A percentile compares a stretch with the other conserved stretches of the same genome.
These are phyloP conservation scores for Kazachstania martiniae DNA, from an alignment of 805 yeast species.

Conservation along the genomic window DNA sequence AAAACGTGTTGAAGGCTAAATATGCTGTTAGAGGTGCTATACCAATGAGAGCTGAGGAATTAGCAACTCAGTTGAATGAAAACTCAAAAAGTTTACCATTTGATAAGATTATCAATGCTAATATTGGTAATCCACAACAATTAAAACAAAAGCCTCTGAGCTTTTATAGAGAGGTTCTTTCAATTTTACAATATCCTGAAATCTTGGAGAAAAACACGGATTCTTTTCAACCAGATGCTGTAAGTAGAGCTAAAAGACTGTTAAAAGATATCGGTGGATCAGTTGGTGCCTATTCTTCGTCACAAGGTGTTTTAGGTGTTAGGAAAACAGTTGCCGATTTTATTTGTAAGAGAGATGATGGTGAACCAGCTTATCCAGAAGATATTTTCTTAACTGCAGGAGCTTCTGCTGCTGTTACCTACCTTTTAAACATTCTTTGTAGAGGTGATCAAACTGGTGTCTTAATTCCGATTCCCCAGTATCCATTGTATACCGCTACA, in stretches of 20 bases:
- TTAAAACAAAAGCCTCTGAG: conserved; percentile 88
- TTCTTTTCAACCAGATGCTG: conserved; percentile 51
- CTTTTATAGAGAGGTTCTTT: conserved; percentile 86
- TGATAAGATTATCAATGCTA: conserved; percentile 69
- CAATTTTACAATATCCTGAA: conserved; percentile 77
- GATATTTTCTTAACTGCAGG: conserved; percentile 84
- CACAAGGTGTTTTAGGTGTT: conserved; percentile 72
- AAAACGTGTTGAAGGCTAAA: conserved; percentile 68
- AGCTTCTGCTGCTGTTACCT: conserved; percentile 88
- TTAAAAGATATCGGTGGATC: conserved; percentile 56
- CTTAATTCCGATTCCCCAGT: conserved; percentile 95
- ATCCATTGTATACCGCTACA: conserved; percentile 94
- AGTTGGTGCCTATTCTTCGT: conserved; percentile 89
- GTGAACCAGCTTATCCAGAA: conserved; percentile 52
- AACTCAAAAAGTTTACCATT: conserved; percentile 65
- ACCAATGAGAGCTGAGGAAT: conserved; percentile 87
- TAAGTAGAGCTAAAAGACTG: conserved; percentile 55
- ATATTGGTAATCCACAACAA: conserved; percentile 97
- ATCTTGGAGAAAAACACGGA: conserved; percentile 30
- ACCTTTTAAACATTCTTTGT: conserved; percentile 61
- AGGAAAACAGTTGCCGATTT: conserved; percentile 75
- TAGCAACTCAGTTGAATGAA: conserved; percentile 43
- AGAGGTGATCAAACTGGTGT: conserved; percentile 61
- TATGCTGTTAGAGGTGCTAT: conserved; percentile 94
- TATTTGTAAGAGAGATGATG: conserved; percentile 71